Evolutionary conservation across 2,329 filamentous ascomycete genomes (phyloP).

Genomic region (Metarhizium rileyi): DNA sequence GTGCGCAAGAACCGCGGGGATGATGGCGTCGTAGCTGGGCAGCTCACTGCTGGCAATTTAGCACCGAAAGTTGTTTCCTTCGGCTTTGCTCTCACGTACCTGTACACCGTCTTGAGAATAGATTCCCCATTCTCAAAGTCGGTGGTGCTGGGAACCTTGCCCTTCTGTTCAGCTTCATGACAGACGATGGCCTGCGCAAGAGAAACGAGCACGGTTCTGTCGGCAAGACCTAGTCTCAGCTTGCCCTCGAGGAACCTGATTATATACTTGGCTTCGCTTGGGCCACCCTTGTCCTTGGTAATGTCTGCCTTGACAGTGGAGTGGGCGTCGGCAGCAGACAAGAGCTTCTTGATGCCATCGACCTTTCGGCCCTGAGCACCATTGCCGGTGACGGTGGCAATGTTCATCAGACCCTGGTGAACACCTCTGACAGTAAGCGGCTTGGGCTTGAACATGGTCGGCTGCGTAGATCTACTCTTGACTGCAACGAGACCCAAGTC

Average conservation of each 20-base stretch:
- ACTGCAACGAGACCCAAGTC: constrained; percentile 91
- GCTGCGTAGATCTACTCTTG: constrained; percentile 89
- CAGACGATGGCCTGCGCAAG: constrained; percentile 80
- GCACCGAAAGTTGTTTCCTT: neutral
- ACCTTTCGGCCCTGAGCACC: constrained; percentile 88
- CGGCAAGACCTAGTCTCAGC: constrained; percentile 79
- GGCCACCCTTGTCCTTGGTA: constrained; percentile 80
- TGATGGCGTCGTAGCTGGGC: constrained; percentile 89
- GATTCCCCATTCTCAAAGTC: constrained; percentile 77
- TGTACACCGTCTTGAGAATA: constrained; percentile 83
- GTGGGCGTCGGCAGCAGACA: constrained; percentile 79
- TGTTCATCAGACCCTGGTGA: constrained; percentile 76
- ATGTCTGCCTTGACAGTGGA: constrained; percentile 76
- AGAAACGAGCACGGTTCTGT: constrained; percentile 83
- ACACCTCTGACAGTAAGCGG: constrained; percentile 78
- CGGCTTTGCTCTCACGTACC: constrained; percentile 35
- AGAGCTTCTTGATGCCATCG: constrained; percentile 86
- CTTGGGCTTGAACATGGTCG: constrained; percentile 98
- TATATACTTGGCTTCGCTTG: constrained; percentile 91
- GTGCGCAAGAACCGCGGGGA: constrained; percentile 78
- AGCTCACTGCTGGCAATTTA: constrained; percentile 55
- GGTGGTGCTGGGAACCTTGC: constrained; percentile 59
- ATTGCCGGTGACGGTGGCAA: constrained; percentile 78
- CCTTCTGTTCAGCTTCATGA: constrained; percentile 67
- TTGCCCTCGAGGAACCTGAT: constrained; percentile 93